These are phyloP conservation scores for Annona squamosa DNA, from an alignment of 164 flowering plant species.

Conservation along the genomic window DNA sequence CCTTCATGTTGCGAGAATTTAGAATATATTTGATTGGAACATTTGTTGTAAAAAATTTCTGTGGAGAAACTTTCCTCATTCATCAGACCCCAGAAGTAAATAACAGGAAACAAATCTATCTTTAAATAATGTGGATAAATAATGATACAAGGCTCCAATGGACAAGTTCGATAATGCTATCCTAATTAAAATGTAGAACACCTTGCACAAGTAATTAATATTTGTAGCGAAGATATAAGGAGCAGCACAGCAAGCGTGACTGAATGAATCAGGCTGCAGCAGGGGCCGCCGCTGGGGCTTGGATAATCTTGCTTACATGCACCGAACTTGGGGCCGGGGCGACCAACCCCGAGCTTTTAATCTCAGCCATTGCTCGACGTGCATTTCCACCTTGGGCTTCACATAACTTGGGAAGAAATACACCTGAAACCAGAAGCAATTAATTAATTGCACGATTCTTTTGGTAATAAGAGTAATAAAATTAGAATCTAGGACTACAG, in stretches of 20 bases:
- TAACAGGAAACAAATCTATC: not conserved
- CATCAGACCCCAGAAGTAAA: too few relatives aligned
- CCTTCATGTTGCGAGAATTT: too few relatives aligned
- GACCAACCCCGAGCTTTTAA: slow-evolving; percentile 52
- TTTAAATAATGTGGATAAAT: not conserved
- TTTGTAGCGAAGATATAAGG: too few relatives aligned
- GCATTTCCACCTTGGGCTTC: slow-evolving; percentile 26
- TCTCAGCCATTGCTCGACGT: slow-evolving; percentile 49
- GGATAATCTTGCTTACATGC: not conserved
- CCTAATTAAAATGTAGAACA: too few relatives aligned
- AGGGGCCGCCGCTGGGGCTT: not conserved
- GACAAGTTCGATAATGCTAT: too few relatives aligned
- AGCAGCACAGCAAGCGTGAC: too few relatives aligned
- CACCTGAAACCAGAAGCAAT: slow-evolving; percentile 26
- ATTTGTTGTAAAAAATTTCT: too few relatives aligned
- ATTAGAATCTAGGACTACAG: not conserved
- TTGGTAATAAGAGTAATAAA: not conserved
- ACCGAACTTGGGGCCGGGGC: slow-evolving; percentile 31
- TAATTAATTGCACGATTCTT: not conserved
- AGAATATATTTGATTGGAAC: too few relatives aligned
- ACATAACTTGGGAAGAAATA: slow-evolving; percentile 59
- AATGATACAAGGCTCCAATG: not conserved
- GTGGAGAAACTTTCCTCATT: too few relatives aligned
- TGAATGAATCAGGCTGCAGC: too few relatives aligned
- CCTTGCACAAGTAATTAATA: too few relatives aligned